phyloP scores from a whole-genome alignment of 2,329 filamentous ascomycete genomes.

The Hypocreales sp. region DNA sequence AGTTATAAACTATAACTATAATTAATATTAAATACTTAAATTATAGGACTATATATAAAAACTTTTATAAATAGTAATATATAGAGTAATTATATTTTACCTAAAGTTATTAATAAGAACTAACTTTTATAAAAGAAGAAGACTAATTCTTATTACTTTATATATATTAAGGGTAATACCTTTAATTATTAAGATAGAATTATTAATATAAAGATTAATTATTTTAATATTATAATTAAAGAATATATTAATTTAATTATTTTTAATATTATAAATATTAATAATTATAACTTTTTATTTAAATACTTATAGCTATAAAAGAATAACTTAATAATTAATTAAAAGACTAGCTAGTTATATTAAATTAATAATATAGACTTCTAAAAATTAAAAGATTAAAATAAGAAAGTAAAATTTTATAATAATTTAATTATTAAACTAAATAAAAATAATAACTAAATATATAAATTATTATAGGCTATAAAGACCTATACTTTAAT shows the following conservation, averaged over 20 bases:
- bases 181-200: neutral
- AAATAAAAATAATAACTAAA: neutral
- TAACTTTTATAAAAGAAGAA: slow-evolving; percentile 2
- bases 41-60: too few species aligned
- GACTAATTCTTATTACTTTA: too few species aligned
- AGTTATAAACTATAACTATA: too few species aligned
- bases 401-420: neutral
- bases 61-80: slow-evolving; percentile 1
- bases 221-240: too few species aligned
- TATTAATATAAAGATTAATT: too few species aligned
- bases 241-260: neutral
- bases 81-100: slow-evolving; percentile 2
- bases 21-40: slow-evolving; percentile 1
- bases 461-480: too few species aligned
- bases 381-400: neutral
- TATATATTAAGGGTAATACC: neutral
- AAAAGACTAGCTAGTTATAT: neutral
- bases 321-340: neutral
- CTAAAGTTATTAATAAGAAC: neutral
- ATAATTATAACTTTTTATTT: too few species aligned
- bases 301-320: neutral
- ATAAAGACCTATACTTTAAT: neutral
- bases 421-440: neutral
- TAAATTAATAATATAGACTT: neutral
- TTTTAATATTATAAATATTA: neutral